phyloP scores from a whole-genome alignment of 495 filamentous ascomycete species.

The Extremus antarcticus region DNA sequence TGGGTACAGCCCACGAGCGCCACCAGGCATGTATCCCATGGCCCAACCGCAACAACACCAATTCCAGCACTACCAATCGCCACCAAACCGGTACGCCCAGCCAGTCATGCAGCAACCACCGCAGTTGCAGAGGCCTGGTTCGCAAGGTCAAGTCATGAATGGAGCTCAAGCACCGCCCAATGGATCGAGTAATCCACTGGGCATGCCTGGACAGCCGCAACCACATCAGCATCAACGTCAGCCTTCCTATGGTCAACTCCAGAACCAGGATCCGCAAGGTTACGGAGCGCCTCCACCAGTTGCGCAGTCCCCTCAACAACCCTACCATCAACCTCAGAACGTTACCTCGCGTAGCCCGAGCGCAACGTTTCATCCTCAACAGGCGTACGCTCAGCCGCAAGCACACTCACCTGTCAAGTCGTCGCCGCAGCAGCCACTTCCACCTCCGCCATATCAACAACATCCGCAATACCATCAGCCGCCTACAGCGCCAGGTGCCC shows the following conservation, averaged over 20 bases:
- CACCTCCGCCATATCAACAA: not conserved
- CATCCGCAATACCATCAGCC: constrained; percentile 1
- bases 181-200: not conserved
- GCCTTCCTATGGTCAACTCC: not conserved
- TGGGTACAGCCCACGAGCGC: not conserved
- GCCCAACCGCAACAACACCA: not conserved
- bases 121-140: not conserved
- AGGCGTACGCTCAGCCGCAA: not conserved
- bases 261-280: not conserved
- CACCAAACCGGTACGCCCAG: not conserved
- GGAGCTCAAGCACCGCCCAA: not conserved
- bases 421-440: not conserved
- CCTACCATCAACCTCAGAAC: not conserved
- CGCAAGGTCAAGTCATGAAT: not conserved
- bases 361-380: not conserved
- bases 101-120: not conserved
- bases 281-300: no score
- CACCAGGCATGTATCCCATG: not conserved
- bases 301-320: not conserved
- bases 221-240: not conserved
- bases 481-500: not conserved
- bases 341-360: constrained; percentile 2
- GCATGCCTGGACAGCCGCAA: not conserved
- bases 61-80: not conserved
- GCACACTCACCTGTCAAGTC: not conserved